phyloP scores from a whole-genome alignment of 371 early-diverging fungal genomes.

The Lichtheimia hyalospora region DNA sequence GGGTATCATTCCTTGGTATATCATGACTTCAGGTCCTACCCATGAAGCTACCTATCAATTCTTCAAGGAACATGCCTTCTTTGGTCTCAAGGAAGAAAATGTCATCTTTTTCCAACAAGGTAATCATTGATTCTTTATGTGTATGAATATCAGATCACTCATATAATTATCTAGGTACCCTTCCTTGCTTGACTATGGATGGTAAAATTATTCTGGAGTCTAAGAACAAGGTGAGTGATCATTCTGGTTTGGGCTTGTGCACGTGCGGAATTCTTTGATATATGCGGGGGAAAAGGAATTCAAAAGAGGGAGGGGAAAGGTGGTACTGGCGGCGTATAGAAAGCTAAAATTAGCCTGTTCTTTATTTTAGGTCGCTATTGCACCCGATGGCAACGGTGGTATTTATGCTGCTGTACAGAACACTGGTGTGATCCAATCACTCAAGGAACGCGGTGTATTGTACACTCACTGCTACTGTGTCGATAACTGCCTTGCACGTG shows the following conservation, averaged over 20 bases:
- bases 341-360: slow-evolving; percentile 36
- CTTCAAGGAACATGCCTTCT: slow-evolving; percentile 77
- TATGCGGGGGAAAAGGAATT: too few relatives aligned
- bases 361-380: slow-evolving; percentile 66
- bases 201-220: slow-evolving; percentile 89
- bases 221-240: slow-evolving; percentile 63
- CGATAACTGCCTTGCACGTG: slow-evolving; percentile 93
- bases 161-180: slow-evolving; percentile 54
- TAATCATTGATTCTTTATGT: slow-evolving; percentile 22
- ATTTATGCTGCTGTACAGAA: slow-evolving; percentile 77
- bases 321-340: background rate
- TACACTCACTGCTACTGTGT: slow-evolving; percentile 95
- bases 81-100: slow-evolving; percentile 78
- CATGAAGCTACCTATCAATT: slow-evolving; percentile 72
- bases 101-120: slow-evolving; percentile 90
- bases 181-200: slow-evolving; percentile 80
- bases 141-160: too few relatives aligned
- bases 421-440: slow-evolving; percentile 75
- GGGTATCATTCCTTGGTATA: slow-evolving; percentile 87
- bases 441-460: slow-evolving; percentile 75
- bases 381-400: slow-evolving; percentile 86
- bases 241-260: background rate
- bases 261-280: background rate
- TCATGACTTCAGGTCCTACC: slow-evolving; percentile 96
- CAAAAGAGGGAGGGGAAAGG: too few relatives aligned